Evolutionary conservation across 805 yeast genomes (phyloP), one percentile per base, ranked within the genome.

Genomic region (Kuraishia cidri): DNA sequence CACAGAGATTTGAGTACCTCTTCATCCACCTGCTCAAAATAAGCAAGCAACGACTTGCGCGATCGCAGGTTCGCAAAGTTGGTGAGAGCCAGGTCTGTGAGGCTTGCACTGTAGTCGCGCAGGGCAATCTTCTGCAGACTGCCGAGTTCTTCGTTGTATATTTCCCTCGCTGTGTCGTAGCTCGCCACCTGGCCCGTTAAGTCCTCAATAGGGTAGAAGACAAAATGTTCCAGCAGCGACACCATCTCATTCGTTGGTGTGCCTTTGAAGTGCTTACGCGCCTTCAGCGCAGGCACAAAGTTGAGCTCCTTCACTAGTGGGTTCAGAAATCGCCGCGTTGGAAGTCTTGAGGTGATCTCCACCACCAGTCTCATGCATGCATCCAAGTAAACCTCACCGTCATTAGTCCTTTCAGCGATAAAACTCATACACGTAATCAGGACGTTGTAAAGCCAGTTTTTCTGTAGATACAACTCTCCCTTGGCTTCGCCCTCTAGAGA

Each of bases 141-240:
- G 12, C 27, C 16, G 15, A 25, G 7, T 6, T 25, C 15, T 12
- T 5, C 4, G 12, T 25, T 8, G 27, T 25, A 17, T 4, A 12
- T 9, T 14, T 17, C 26, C 30, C 9, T 33, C 26, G 6, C 24
- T 6, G 5, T 11, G 13, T 22, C 30, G 16, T 19, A 6, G 12
- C 7, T 11, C 3, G 22, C 3, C 5, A 43, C 27, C 11, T 41
- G 46, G 6, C 69, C 69, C 1, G 62, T 42, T 26, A 57, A 51
- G 29, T 66, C 73, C 38, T 66, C 57, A 12, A 69, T 43, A 3
- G 72, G 72, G 38, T 56, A 65, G 26, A 50, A 36, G 4, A 57
- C 24, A 24, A 47, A 56, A 29, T 52, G 48, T 7, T 41, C 38
- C 5, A 59, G 34, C 1, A 46, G 26, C 2, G 27, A 21, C 15